phyloP scores from a whole-genome alignment of 2,329 filamentous ascomycete genomes.

The Huntiella bhutanensis region DNA sequence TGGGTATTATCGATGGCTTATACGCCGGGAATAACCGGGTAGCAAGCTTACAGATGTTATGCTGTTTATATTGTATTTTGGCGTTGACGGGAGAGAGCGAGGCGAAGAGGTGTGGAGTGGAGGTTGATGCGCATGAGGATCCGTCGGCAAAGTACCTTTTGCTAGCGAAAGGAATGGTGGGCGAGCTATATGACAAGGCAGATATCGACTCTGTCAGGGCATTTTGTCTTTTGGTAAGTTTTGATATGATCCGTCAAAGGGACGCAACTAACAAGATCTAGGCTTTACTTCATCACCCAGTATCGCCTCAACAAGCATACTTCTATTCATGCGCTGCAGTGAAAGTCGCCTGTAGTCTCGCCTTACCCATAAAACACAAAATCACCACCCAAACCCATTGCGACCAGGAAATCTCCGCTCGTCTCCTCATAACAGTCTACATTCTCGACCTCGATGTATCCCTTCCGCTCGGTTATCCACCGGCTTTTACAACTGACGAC shows the following conservation, averaged over 20 bases:
- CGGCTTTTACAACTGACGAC: slow-evolving; percentile 14
- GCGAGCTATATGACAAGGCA: slow-evolving; percentile 15
- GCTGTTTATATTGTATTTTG: slow-evolving; percentile 16
- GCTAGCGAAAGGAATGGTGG: slow-evolving; percentile 15
- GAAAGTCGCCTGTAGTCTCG: slow-evolving; percentile 15
- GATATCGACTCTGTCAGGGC: slow-evolving; percentile 16
- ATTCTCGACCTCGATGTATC: slow-evolving; percentile 16
- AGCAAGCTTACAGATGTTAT: slow-evolving; percentile 15
- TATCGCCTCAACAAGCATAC: slow-evolving; percentile 15
- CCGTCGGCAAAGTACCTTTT: slow-evolving; percentile 14
- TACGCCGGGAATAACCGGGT: slow-evolving; percentile 15
- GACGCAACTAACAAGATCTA: background rate
- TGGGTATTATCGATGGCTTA: slow-evolving; percentile 14
- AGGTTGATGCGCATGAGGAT: slow-evolving; percentile 2
- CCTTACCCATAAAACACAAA: slow-evolving; percentile 14
- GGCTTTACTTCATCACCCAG: slow-evolving; percentile 8
- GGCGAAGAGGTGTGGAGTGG: slow-evolving; percentile 10
- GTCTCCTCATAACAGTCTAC: slow-evolving; percentile 15
- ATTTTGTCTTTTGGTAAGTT: slow-evolving; percentile 14
- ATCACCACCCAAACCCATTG: slow-evolving; percentile 13
- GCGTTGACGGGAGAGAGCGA: slow-evolving; percentile 16
- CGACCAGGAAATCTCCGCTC: slow-evolving; percentile 15
- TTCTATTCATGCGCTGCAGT: slow-evolving; percentile 16
- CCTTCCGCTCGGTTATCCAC: slow-evolving; percentile 15
- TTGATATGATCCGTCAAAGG: too few species aligned